Evolutionary conservation across 2,329 filamentous ascomycete genomes (phyloP), one percentile per base, ranked within the genome.

Genomic region (Zymoseptoria passerinii): DNA sequence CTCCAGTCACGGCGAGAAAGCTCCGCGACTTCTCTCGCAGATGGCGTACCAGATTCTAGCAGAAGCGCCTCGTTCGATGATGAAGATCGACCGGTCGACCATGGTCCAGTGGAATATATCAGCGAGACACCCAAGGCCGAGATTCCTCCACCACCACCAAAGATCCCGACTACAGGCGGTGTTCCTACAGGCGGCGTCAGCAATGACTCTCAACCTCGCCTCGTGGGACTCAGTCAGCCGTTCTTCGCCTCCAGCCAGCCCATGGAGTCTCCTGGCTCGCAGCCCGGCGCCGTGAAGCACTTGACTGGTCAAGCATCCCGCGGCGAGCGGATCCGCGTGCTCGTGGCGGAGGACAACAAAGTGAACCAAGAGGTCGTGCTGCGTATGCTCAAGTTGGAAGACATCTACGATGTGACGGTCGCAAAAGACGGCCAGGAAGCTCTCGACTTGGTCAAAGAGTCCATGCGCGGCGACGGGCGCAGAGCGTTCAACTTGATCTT

Each of bases 291-390:
- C 3, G 83, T 89, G 63, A 81, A 88, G 61, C 81, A 83, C 44
- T 85, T 84, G 8, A 81, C 85, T 62, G 83, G 82, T 1, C 81
- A 87, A 70, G 80, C 80, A 2, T 80, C 79, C 0, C 77, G 75
- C 28, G 76, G 75, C 13, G 77, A 81, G 28, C 90, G 86, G 64
- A 80, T 95, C 50, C 86, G 88, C 13, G 89, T 96, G 0, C 78
- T 96, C 7, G 91, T 96, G 9, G 92, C 92, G 0, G 92, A 96
- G 71, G 85, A 88, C 67, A 88, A 88, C 70, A 81, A 83, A 50
- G 80, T 84, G 27, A 84, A 84, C 63, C 81, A 83, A 67, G 81
- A 84, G 68, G 82, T 84, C 23, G 72, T 63, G 75, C 74, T 84
- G 56, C 83, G 83, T 50, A 85, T 86, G 83, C 73, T 86, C 55